Evolutionary conservation across 768 basidiomycete species (phyloP), one percentile per base, ranked within the genome.

Genomic region (Naganishia vishniacii): DNA sequence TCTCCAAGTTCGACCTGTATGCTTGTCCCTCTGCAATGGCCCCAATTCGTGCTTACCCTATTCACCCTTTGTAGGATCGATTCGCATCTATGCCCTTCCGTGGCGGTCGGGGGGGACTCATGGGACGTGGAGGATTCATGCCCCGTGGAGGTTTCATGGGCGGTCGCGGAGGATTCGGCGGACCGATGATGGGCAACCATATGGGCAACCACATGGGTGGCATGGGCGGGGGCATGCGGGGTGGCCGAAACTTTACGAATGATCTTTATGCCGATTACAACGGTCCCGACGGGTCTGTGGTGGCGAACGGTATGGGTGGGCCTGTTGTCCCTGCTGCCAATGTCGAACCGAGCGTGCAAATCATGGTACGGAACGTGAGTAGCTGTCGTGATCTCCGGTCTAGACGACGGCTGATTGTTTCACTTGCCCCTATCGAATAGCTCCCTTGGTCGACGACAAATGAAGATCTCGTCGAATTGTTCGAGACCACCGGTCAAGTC

Each of bases 371-470:
- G 79, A 99, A 99, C 77, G 94, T 95, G 77, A 77, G 94, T 86
- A 13, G n/a, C 31, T 26, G 13, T 23, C 26, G 40, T 13, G 20
- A 47, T 34, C 8, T 7, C 20, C 4, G 25, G 34, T 4, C 16
- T 46, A 28, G 5, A 15, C 8, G n/a, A n/a, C 15, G 25, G 6
- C 12, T 11, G 32, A n/a, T 11, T 18, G 18, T 12, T 29, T 11
- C 15, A 1, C 41, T 34, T 64, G 16, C 48, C 62, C 34, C 25
- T 49, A 3, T 58, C 18, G 1, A 1, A 9, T 68, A 98, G 94
- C 79, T 99, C 18, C 94, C 94, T 0, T 99, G 93, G 93, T 97
- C 94, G 11, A 99, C 94, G 47, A 92, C 94, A 7, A 97, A 99
- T 75, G 94, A 99, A 75, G 94, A 99, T 75, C 80, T 99, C 46